Percentiles rank a stretch among this genome's conserved stretches.
Evolutionary conservation across 176 grass and related monocot species (phyloP).

Genomic region (Rhynchospora tenuis): DNA sequence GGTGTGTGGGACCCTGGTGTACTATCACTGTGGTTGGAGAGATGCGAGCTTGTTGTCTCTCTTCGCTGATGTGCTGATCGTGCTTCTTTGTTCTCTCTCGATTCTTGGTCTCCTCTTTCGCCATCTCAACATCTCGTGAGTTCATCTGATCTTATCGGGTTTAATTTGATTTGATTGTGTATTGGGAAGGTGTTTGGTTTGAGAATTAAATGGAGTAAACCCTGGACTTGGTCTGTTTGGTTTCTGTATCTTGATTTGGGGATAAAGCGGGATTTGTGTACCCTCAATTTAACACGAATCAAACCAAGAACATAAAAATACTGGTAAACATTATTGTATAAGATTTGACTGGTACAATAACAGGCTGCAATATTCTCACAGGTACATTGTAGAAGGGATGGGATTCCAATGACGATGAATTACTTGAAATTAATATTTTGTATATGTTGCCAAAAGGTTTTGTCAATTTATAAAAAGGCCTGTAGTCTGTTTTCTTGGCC

Average conservation of each 20-base stretch:
- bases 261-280: background rate
- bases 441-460: background rate
- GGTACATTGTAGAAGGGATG: background rate
- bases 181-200: background rate
- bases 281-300: background rate
- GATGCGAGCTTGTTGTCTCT: slow-evolving; percentile 75
- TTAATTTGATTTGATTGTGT: background rate
- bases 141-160: background rate
- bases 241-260: background rate
- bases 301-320: background rate
- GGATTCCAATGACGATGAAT: too few relatives aligned
- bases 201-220: background rate
- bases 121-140: slow-evolving; percentile 90
- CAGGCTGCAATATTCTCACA: background rate
- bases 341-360: background rate
- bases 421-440: background rate
- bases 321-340: background rate
- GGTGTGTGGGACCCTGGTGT: slow-evolving; percentile 70
- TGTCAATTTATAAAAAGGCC: background rate
- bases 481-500: background rate
- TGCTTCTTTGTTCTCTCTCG: slow-evolving; percentile 93
- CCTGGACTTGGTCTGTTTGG: background rate
- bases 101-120: slow-evolving; percentile 90
- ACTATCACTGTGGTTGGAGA: slow-evolving; percentile 84
- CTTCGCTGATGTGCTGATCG: slow-evolving; percentile 76